phyloP scores from a whole-genome alignment of 108 stramenopile genomes.

The Cyclostephanos tholiformis region DNA sequence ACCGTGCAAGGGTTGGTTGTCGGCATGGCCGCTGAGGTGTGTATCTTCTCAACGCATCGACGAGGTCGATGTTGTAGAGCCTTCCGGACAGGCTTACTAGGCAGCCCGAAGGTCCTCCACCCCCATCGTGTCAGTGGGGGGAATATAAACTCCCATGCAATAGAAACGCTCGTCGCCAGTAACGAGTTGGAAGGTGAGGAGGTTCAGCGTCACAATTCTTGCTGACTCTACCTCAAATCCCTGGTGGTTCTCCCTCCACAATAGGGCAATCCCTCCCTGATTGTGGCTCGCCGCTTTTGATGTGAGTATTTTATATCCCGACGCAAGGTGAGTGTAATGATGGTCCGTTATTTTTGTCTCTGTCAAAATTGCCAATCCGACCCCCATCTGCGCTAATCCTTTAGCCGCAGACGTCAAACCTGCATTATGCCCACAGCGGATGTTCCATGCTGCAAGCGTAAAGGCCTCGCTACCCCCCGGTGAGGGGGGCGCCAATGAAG shows the following conservation, averaged over 20 bases:
- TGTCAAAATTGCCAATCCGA: too few species aligned
- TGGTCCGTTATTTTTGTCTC: not conserved
- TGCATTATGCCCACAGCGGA: not conserved
- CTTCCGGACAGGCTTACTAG: slow-evolving; percentile 8
- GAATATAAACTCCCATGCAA: slow-evolving; percentile 2
- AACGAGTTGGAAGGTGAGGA: slow-evolving; percentile 8
- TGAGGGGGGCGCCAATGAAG: too few species aligned
- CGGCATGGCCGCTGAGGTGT: too few species aligned
- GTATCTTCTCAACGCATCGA: too few species aligned
- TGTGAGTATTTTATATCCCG: not conserved
- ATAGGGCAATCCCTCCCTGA: not conserved
- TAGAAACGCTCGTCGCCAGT: slow-evolving; percentile 5
- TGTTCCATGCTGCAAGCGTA: too few species aligned
- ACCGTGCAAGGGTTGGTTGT: not conserved
- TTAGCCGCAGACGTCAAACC: not conserved
- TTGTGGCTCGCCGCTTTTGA: not conserved
- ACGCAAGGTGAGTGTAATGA: not conserved
- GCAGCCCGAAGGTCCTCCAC: slow-evolving; percentile 5
- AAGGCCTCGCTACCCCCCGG: too few species aligned
- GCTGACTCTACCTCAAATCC: slow-evolving; percentile 13
- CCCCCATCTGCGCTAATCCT: not conserved
- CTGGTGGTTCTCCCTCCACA: not conserved
- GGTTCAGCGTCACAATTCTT: slow-evolving; percentile 2
- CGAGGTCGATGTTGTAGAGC: not conserved
- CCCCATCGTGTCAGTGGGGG: slow-evolving; percentile 9